Evolutionary conservation across 2,329 filamentous ascomycete species (phyloP), one percentile per base, ranked within the genome.

Genomic region (Pseudopithomyces maydicus): DNA sequence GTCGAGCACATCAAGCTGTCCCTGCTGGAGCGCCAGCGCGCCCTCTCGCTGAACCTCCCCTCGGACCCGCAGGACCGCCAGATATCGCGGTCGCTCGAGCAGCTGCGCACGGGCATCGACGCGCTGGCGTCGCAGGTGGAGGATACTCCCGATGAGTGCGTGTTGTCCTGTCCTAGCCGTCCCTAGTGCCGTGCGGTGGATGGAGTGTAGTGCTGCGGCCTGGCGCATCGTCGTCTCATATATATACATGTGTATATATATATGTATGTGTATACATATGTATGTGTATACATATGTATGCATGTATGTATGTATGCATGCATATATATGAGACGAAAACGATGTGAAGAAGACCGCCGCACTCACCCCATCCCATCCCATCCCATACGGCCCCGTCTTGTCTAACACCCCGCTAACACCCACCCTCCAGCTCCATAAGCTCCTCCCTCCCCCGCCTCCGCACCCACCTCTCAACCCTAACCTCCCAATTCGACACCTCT

Each of bases 1-100:
- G 92, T 93, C 70, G 95, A 99, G 79, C 94, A 98, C 78, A 91
- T 98, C 82, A 97, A 98, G 79, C 86, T 98, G 59, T 97, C 93
- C 14, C 84, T 99, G 15, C 87, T 98, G 23, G 95, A 98, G 80
- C 88, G 94, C 56, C 89, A 96, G 79, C 88, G 94, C 56, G 92
- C 93, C 47, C 87, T 91, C 68, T 90, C 88, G 14, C 84, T 97
- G 43, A 88, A 92, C 65, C 85, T 97, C 54, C 86, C 92, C 57
- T 86, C 86, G 49, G 90, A 90, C 72, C 87, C 88, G 19, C 91
- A 97, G 77, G 92, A 97, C 79, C 89, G 90, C 39, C 90, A 96
- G 75, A 93, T 98, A 65, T 90, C 90, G 15, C 86, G 91, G 51
- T 97, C 93, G 2, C 82, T 99, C 50, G 91, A 96, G 57, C 92